Evolutionary conservation across 306 rosid genomes (phyloP).

Genomic region (Pachyrhizus erosus): DNA sequence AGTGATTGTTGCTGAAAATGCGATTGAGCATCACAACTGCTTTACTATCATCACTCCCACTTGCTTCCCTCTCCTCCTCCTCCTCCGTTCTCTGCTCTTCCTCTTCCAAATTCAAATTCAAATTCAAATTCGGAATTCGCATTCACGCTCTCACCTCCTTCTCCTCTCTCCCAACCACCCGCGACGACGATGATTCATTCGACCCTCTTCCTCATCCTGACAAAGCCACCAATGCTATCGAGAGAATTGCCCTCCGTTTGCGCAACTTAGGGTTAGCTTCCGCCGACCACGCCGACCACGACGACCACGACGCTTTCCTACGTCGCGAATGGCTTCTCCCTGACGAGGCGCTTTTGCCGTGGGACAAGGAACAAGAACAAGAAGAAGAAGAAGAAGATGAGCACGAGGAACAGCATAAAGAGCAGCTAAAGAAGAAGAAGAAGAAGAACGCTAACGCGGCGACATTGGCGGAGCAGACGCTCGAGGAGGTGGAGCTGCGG

Average conservation of each 20-base stretch:
- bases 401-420: not conserved
- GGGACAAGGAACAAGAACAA: slow-evolving; percentile 56
- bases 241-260: slow-evolving; percentile 75
- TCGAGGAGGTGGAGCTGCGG: slow-evolving; percentile 76
- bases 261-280: slow-evolving; percentile 65
- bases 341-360: slow-evolving; percentile 68
- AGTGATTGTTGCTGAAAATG: slow-evolving; percentile 40
- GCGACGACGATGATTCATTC: slow-evolving; percentile 35
- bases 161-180: slow-evolving; percentile 54
- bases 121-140: slow-evolving; percentile 32
- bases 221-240: slow-evolving; percentile 70
- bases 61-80: slow-evolving; percentile 22
- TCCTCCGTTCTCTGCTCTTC: not conserved
- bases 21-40: slow-evolving; percentile 46
- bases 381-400: not conserved
- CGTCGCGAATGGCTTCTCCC: slow-evolving; percentile 86
- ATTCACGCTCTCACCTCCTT: slow-evolving; percentile 42
- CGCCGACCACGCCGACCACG: slow-evolving; percentile 38
- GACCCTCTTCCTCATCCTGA: slow-evolving; percentile 45
- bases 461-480: slow-evolving; percentile 67
- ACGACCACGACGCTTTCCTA: slow-evolving; percentile 58
- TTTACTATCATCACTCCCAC: slow-evolving; percentile 61
- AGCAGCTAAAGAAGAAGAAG: slow-evolving; percentile 48
- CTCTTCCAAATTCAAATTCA: slow-evolving; percentile 42
- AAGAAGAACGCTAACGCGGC: slow-evolving; percentile 61